phyloP scores from a whole-genome alignment of 2,329 filamentous ascomycete genomes.

The Diaporthe citrichinensis region DNA sequence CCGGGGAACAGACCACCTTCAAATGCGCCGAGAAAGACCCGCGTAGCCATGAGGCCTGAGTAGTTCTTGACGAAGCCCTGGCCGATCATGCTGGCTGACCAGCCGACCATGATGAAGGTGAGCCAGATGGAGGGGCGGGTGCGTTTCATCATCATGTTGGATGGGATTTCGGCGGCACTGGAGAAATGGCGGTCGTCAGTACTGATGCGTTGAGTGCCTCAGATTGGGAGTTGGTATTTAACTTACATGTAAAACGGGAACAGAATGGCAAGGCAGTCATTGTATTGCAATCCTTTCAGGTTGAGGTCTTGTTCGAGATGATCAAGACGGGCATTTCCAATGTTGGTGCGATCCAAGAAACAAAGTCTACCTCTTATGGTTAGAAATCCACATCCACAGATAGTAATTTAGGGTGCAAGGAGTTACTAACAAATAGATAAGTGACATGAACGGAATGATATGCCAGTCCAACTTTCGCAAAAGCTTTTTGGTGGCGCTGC shows the following conservation, averaged over 20 bases:
- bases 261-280: constrained; percentile 64
- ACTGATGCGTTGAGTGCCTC: constrained; percentile 43
- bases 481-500: constrained; percentile 61
- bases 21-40: constrained; percentile 71
- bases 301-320: constrained; percentile 51
- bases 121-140: constrained; percentile 67
- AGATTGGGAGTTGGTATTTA: too few relatives aligned
- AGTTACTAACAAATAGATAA: constrained; percentile 65
- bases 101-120: constrained; percentile 61
- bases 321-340: constrained; percentile 58
- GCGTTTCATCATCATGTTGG: constrained; percentile 69
- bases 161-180: constrained; percentile 61
- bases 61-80: constrained; percentile 69
- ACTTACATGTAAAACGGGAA: constrained; percentile 65
- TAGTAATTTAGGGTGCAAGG: fast-evolving
- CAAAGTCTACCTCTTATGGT: constrained; percentile 29
- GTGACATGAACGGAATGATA: constrained; percentile 71
- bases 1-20: constrained; percentile 75
- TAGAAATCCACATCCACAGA: fast-evolving
- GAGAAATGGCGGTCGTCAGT: not conserved
- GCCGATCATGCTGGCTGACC: constrained; percentile 49
- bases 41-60: constrained; percentile 61
- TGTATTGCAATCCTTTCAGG: constrained; percentile 42
- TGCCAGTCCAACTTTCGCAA: constrained; percentile 67
- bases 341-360: constrained; percentile 64